Conservation (phyloP, 768 basidiomycete species). For the Mycena haematopus region DNA sequence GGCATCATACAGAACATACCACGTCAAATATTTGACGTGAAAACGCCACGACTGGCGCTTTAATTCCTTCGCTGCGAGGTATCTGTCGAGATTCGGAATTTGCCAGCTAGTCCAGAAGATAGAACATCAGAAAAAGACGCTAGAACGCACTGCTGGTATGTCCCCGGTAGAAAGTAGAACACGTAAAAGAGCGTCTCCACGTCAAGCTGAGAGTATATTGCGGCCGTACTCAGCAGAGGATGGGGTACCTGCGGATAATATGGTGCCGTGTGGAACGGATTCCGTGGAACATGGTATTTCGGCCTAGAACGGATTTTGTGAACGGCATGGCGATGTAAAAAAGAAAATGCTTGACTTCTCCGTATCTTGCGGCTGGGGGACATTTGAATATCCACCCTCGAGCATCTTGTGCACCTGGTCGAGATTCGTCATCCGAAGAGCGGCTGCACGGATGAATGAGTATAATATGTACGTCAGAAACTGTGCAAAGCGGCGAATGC, state of each 20-base stretch:
- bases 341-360: slow-evolving; percentile 76
- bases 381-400: slow-evolving; percentile 87
- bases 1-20: slow-evolving; percentile 37
- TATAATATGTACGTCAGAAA: slow-evolving; percentile 14
- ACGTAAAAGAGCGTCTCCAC: slow-evolving; percentile 98
- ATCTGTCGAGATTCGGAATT: slow-evolving; percentile 52
- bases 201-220: slow-evolving; percentile 89
- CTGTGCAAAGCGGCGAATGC: background rate
- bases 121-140: slow-evolving; percentile 8
- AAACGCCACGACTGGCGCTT: slow-evolving; percentile 99
- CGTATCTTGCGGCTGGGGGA: slow-evolving; percentile 93
- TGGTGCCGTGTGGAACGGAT: slow-evolving; percentile 87
- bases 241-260: slow-evolving; percentile 95
- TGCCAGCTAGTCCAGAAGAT: slow-evolving; percentile 14
- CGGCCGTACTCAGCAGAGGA: slow-evolving; percentile 79
- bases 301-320: slow-evolving; percentile 61
- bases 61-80: slow-evolving; percentile 94
- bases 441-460: slow-evolving; percentile 46
- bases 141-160: slow-evolving; percentile 89
- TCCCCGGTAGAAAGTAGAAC: slow-evolving; percentile 97
- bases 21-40: slow-evolving; percentile 98
- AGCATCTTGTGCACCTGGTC: slow-evolving; percentile 92
- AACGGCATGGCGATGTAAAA: slow-evolving; percentile 15
- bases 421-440: slow-evolving; percentile 85
- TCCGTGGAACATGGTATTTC: slow-evolving; percentile 94